Evolutionary conservation across 768 basidiomycete genomes (phyloP), one percentile per base, ranked within the genome.

Genomic region (Lactarius hatsudake): DNA sequence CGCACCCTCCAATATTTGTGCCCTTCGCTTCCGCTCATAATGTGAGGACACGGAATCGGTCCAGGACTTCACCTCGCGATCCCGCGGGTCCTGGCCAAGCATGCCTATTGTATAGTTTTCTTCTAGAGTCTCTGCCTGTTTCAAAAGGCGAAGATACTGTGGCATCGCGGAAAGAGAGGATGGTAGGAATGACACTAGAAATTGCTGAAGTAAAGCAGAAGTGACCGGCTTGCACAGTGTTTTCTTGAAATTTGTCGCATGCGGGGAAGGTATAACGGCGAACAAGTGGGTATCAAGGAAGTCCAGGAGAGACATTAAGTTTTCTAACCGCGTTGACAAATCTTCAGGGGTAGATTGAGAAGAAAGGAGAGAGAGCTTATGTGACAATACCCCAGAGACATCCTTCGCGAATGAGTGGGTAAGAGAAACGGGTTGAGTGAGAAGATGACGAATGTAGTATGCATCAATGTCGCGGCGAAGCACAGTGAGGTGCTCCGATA

Each of bases 11-110:
- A 94, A 80, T 55, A 94, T 84, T 61, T 81, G 79, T 40, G 84
- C 77, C 17, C 94, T 82, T 71, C 93, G 77, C 71, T 88, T 86
- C 67, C 86, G 85, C 74, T 94, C 94, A 75, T 94, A 96, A 75
- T 93, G 91, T 3, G 81, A 77, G 20, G 85, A 83, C 13, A 92
- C 81, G 5, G 85, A 83, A 59, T 87, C 82, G 4, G 83, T 84
- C 91, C 94, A 96, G 7, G 76, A 72, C 72, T 84, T 83, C 63
- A 96, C 83, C 8, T 86, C 78, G 30, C 78, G 79, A 55, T 87
- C 86, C 6, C 77, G 76, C 15, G 70, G 63, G 26, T 81, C 82
- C 62, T 81, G 82, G 17, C 82, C 82, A 18, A 90, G 78, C 65
- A 88, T 71, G 17, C 75, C 75, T 17, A 83, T 72, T 18, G 90